Evolutionary conservation across 495 filamentous ascomycete genomes (phyloP).

Genomic region (Xylaria telfairii): DNA sequence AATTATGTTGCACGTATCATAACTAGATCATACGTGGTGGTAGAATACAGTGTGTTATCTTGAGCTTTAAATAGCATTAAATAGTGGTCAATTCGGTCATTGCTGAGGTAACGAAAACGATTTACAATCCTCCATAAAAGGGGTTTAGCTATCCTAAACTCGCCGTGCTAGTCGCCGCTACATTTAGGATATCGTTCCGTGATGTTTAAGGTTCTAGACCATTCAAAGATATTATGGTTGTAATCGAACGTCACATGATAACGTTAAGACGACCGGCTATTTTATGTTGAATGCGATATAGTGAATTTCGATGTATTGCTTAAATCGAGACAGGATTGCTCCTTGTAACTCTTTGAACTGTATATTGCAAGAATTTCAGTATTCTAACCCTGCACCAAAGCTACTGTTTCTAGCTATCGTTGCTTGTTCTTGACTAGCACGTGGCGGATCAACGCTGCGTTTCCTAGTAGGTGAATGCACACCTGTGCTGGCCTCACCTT

Average conservation of each 20-base stretch:
- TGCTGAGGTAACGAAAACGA: too few relatives aligned
- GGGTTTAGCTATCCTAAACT: neutral
- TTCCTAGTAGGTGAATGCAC: conserved; percentile 41
- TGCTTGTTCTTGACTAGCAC: conserved; percentile 51
- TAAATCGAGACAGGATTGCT: neutral
- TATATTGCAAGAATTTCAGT: conserved; percentile 32
- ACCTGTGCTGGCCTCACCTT: conserved; percentile 43
- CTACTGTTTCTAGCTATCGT: conserved; percentile 53
- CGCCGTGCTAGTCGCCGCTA: neutral
- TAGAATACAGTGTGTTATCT: neutral
- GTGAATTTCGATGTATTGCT: neutral
- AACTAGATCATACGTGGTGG: neutral
- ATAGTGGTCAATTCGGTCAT: neutral
- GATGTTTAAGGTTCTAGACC: neutral
- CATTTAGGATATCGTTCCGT: neutral
- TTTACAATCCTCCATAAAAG: neutral
- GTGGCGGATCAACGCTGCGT: conserved; percentile 38
- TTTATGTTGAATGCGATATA: neutral
- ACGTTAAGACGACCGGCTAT: neutral
- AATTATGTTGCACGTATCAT: neutral
- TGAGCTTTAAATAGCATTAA: neutral
- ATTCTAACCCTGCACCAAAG: conserved; percentile 53
- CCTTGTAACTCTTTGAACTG: neutral
- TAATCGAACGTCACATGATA: neutral
- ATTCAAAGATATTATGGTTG: neutral